Conservation (phyloP, 2,329 filamentous ascomycete genomes). For the Penicillium nordicum region DNA sequence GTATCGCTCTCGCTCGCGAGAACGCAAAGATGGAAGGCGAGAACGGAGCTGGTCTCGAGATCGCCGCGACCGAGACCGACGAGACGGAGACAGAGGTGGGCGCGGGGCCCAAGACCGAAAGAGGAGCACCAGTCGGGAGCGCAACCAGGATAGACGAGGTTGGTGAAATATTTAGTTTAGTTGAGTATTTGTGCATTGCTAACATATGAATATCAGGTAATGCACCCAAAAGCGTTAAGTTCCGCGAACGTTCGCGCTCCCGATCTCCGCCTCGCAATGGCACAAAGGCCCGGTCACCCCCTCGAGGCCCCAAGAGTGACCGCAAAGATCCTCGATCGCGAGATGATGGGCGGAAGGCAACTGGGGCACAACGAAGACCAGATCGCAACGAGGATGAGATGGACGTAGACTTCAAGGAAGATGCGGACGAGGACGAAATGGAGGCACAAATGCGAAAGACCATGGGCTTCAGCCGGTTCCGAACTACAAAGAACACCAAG, state of each 20-base stretch:
- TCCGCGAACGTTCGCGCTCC: conserved; percentile 38
- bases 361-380: conserved; percentile 21
- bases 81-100: conserved; percentile 35
- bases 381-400: conserved; percentile 33
- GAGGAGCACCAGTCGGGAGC: conserved; percentile 38
- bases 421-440: conserved; percentile 60
- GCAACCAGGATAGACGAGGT: conserved; percentile 42
- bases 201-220: conserved; percentile 20
- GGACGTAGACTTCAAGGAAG: conserved; percentile 47
- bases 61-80: conserved; percentile 36
- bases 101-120: conserved; percentile 41
- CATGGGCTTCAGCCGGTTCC: conserved; percentile 89
- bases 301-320: conserved; percentile 34
- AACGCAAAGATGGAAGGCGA: conserved; percentile 39
- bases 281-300: conserved; percentile 33
- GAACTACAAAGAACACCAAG: conserved; percentile 82
- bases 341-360: conserved; percentile 22
- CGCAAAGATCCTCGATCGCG: conserved; percentile 29
- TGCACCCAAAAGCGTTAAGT: conserved; percentile 32
- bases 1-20: conserved; percentile 40
- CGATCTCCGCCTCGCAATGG: conserved; percentile 36
- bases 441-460: conserved; percentile 72
- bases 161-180: conserved; percentile 4
- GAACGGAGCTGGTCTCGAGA: conserved; percentile 46
- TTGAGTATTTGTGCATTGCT: not conserved